phyloP scores from a whole-genome alignment of 2,329 filamentous ascomycete genomes.

The Monilinia fructigena region DNA sequence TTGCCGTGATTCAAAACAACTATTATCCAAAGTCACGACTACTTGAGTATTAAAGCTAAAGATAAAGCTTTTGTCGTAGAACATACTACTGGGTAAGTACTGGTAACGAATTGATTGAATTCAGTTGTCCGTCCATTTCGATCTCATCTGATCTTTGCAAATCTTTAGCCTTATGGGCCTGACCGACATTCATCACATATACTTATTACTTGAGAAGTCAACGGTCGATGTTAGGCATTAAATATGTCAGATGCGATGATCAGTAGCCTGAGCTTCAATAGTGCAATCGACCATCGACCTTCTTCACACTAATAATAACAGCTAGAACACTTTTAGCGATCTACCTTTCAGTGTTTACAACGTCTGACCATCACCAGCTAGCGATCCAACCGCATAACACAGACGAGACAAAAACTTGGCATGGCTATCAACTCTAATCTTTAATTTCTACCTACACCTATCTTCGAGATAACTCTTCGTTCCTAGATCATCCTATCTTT shows the following conservation, averaged over 20 bases:
- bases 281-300: no score
- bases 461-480: background rate
- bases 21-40: background rate
- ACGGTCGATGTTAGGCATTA: background rate
- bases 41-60: no score
- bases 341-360: background rate
- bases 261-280: no score
- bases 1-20: background rate
- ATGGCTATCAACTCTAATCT: background rate
- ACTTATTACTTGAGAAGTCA: background rate
- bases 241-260: no score
- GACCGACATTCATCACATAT: background rate
- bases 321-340: no score
- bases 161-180: background rate
- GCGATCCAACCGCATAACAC: background rate
- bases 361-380: background rate
- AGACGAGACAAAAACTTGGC: background rate
- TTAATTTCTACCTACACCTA: background rate
- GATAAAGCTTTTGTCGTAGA: no score
- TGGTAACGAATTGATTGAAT: background rate
- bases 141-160: background rate
- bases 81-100: no score
- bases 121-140: background rate
- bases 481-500: background rate
- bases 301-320: no score